Base-by-base conservation (phyloP, 768 basidiomycete genomes). In the Lentinula aciculospora region DNA sequence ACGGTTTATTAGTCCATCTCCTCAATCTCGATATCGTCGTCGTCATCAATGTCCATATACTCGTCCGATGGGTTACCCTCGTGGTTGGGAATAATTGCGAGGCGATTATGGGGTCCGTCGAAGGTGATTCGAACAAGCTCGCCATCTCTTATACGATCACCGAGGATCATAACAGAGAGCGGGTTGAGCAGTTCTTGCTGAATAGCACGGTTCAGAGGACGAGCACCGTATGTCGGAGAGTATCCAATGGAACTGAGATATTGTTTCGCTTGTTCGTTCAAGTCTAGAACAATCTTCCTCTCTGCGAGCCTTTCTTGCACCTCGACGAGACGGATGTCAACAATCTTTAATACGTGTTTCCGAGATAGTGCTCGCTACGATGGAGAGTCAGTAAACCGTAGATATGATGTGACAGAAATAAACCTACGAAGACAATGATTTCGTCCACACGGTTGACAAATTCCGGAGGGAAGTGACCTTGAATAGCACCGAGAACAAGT, bases 111-210 rank as follows among this genome's bases (percentile, higher is more conserved):
- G 19, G 86, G 85, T 2, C 88, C 83, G 66, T 98, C 93, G 61
- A 93, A 94, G 23, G 81, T 80, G 53, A 98, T 79, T 27, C 72
- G 71, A 6, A 90, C 89, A 0, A 69, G 80, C 71, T 98, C 96
- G 13, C 86, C 86, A 54, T 98, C 94, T 40, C 84, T 77, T 53
- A 98, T 76, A 42, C 85, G 81, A 63, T 89, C 90, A 39, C 92
- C 87, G 48, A 98, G 83, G 42, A 98, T 78, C 77, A 89, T 80
- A 57, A 88, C 75, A 15, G 92, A 92, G 36, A 98, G 74, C 12
- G 95, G 96, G 68, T 97, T 95, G 65, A 98, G 79, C 34, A 99
- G 78, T 65, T 98, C 93, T 64, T 81, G 86, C 72, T 97, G 95
- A 63, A 99, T 95, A 3, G 90, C 82, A 32, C 94, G 83, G 67